Conservation (phyloP, 2,329 filamentous ascomycete species). For the Trichoderma simmonsii region DNA sequence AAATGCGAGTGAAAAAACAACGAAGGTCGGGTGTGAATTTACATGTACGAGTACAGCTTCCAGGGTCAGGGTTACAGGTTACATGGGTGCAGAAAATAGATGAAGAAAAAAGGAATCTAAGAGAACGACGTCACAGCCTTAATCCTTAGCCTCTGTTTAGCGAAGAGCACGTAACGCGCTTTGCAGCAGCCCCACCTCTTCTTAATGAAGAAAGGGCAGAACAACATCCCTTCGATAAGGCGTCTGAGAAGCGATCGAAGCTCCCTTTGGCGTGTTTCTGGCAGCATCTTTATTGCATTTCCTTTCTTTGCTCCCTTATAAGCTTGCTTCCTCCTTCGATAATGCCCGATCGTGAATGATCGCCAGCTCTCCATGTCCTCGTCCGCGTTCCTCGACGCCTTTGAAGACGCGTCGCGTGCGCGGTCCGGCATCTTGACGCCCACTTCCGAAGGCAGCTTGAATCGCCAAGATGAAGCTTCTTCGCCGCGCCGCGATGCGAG, state of each 20-base stretch:
- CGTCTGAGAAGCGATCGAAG: background rate
- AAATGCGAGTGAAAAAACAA: background rate
- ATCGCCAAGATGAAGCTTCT: constrained; percentile 31
- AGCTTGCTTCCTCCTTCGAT: background rate
- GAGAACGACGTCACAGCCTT: constrained; percentile 9
- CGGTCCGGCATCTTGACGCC: constrained; percentile 41
- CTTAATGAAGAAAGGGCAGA: constrained; percentile 2
- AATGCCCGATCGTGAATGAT: constrained; percentile 24
- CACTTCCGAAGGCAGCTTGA: constrained; percentile 38
- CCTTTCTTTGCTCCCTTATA: background rate
- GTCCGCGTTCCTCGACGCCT: constrained; percentile 31
- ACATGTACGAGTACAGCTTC: background rate
- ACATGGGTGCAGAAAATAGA: background rate
- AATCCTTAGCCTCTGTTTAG: background rate
- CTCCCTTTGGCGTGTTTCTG: background rate
- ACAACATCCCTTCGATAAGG: constrained; percentile 12
- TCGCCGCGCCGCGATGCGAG: constrained; percentile 33
- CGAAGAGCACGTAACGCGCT: constrained; percentile 11
- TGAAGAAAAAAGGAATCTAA: too few species aligned
- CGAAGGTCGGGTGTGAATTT: background rate
- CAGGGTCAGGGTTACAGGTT: background rate
- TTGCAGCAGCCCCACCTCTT: constrained; percentile 7
- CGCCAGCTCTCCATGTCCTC: constrained; percentile 32
- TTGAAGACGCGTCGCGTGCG: constrained; percentile 49
- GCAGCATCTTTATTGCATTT: background rate